Evolutionary conservation across 306 rosid species (phyloP).

Genomic region (Morella rubra): DNA sequence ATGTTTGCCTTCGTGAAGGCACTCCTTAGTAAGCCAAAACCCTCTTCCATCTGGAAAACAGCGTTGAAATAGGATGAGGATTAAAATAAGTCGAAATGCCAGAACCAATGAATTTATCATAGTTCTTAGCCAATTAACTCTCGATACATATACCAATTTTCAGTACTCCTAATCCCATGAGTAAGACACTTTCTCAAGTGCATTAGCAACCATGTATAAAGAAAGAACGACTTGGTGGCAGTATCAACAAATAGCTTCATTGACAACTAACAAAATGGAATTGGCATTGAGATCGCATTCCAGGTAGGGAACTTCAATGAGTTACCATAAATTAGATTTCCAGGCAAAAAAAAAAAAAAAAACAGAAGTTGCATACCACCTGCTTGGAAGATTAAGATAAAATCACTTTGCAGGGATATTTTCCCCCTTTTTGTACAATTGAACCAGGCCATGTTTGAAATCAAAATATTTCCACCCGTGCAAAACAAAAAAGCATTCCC

Average conservation of each 20-base stretch:
- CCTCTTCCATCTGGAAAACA: conserved; percentile 78
- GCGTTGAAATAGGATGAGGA: conserved; percentile 17
- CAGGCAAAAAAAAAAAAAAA: not conserved
- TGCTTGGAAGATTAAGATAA: not conserved
- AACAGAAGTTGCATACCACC: not conserved
- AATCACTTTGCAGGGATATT: not conserved
- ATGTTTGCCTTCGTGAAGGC: conserved; percentile 47
- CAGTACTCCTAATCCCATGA: conserved; percentile 17
- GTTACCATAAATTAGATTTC: not conserved
- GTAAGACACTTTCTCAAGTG: not conserved
- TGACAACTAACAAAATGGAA: not conserved
- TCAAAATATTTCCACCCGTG: not conserved
- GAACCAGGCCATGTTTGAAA: not conserved
- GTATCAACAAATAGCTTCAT: conserved; percentile 6
- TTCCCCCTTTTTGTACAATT: not conserved
- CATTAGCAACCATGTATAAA: not conserved
- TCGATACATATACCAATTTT: conserved; percentile 11
- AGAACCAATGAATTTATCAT: conserved; percentile 19
- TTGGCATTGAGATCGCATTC: conserved; percentile 3
- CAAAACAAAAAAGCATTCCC: not conserved
- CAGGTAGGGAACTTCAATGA: not conserved
- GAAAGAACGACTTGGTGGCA: conserved; percentile 1
- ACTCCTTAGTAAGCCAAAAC: conserved; percentile 56
- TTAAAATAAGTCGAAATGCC: conserved; percentile 10
- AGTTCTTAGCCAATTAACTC: conserved; percentile 2